These are phyloP conservation scores for Coniochaeta prunicola DNA, from an alignment of 2,329 filamentous ascomycete genomes.

Conservation along the genomic window DNA sequence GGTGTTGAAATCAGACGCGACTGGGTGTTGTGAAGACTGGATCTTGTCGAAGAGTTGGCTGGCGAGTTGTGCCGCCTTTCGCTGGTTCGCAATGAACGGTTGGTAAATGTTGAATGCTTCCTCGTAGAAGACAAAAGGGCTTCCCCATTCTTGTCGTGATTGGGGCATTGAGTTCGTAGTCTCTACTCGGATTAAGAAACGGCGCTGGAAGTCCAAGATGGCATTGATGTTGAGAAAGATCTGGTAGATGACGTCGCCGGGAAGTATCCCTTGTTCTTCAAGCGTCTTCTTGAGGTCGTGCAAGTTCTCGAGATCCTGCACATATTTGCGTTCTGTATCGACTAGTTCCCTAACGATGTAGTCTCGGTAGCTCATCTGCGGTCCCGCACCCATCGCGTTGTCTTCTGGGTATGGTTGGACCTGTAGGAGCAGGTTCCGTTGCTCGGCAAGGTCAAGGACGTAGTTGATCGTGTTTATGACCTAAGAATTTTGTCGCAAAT, in stretches of 20 bases:
- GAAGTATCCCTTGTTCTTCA: conserved; percentile 79
- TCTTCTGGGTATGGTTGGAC: conserved; percentile 50
- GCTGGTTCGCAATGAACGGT: conserved; percentile 94
- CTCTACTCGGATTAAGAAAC: conserved; percentile 92
- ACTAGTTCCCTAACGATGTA: conserved; percentile 89
- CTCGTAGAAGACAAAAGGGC: conserved; percentile 78
- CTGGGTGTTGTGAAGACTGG: conserved; percentile 63
- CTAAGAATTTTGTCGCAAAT: conserved; percentile 28
- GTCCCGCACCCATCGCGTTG: conserved; percentile 47
- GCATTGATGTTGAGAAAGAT: conserved; percentile 96
- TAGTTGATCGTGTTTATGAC: conserved; percentile 88
- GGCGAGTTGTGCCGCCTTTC: conserved; percentile 80
- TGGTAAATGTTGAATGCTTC: conserved; percentile 90
- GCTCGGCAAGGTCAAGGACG: conserved; percentile 79
- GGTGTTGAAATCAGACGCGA: conserved; percentile 80
- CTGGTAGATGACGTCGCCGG: conserved; percentile 83
- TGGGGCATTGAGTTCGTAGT: conserved; percentile 82
- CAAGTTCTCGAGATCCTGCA: conserved; percentile 90
- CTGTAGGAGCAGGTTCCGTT: conserved; percentile 65
- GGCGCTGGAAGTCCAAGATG: conserved; percentile 89
- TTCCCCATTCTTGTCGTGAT: conserved; percentile 82
- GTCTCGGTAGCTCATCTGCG: conserved; percentile 68
- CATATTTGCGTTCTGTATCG: conserved; percentile 94
- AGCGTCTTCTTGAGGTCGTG: conserved; percentile 87
- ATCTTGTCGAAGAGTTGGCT: conserved; percentile 85